A percentile compares a stretch with the other conserved stretches of the same genome.
Conservation (phyloP, 176 grass and related monocot genomes). For the Leersia perrieri region DNA sequence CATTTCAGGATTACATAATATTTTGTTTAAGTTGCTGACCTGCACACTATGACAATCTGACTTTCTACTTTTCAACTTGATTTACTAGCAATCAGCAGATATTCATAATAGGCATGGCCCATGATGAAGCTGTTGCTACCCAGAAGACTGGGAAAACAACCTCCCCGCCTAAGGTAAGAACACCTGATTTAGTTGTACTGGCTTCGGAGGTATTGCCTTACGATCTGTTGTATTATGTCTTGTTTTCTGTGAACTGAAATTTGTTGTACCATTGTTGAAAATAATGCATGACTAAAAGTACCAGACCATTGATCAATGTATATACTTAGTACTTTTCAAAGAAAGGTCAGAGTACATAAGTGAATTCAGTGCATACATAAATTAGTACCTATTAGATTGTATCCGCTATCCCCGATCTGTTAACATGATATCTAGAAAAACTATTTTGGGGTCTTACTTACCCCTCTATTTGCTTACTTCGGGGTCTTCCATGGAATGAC, state of each 20-base stretch:
- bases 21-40: conserved; percentile 2
- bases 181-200: neutral
- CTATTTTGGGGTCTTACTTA: neutral
- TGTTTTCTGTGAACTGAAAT: neutral
- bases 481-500: neutral
- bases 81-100: conserved; percentile 5
- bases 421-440: neutral
- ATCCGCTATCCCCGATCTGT: neutral
- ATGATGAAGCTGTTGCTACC: conserved; percentile 56
- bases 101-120: conserved; percentile 48
- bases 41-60: neutral
- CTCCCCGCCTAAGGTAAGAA: conserved; percentile 68
- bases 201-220: neutral
- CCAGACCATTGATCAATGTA: neutral
- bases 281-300: neutral
- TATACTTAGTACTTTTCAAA: conserved; percentile 2
- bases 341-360: neutral
- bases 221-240: neutral
- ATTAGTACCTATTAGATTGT: neutral
- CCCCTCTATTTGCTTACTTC: neutral
- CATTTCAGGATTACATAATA: neutral
- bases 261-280: neutral
- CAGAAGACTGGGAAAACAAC: conserved; percentile 62
- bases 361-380: too few species aligned
- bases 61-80: conserved; percentile 14